Evolutionary conservation across 75 land plant genomes (phyloP), one percentile per base, ranked within the genome.

Genomic region (Pseudotsuga menziesii): DNA sequence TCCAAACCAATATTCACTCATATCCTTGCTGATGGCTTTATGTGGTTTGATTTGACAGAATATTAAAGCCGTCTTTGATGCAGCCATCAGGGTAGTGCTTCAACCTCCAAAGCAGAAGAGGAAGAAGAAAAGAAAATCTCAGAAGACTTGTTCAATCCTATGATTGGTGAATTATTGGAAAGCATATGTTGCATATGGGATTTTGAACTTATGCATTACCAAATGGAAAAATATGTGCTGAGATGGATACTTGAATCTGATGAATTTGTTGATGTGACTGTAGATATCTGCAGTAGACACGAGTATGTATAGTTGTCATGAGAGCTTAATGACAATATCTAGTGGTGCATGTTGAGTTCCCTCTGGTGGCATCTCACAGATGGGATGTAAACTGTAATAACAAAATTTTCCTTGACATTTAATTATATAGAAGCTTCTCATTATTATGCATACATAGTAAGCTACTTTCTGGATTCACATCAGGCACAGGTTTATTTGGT

Each of bases 41-140:
- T 20, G 20, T 20, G 2, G 22, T 69, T 69, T 41, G n/a, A 39
- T n/a, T 74, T 73, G 76, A 77, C 86, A 90, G 93, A 91, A 91
- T 82, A 85, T 91, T 72, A 91, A 89, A 79, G 85, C 83, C 35
- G 91, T 89, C 3, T 89, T 89, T 76, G 91, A 89, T 77, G 85
- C 89, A 12, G 90, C 91, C 52, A 89, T 89, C 74, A 89, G 88
- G 85, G 84, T 89, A 73, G 90, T 87, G 36, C 85, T 89, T 19
- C 90, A 89, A 41, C 91, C 91, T 23, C 91, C 91, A 27, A 89
- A 88, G 79, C 77, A 81, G 56, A 89, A 83, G 60, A 82, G 88
- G 80, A 93, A 89, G 80, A 93, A 89, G 87, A 87, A 82, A 72
- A 88, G 83, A 76, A 84, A 83, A 80, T 76, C 76, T n/a, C 88